Evolutionary conservation across 176 grass and related monocot genomes (phyloP), one percentile per base, ranked within the genome.

Genomic region (Carex scoparia): DNA sequence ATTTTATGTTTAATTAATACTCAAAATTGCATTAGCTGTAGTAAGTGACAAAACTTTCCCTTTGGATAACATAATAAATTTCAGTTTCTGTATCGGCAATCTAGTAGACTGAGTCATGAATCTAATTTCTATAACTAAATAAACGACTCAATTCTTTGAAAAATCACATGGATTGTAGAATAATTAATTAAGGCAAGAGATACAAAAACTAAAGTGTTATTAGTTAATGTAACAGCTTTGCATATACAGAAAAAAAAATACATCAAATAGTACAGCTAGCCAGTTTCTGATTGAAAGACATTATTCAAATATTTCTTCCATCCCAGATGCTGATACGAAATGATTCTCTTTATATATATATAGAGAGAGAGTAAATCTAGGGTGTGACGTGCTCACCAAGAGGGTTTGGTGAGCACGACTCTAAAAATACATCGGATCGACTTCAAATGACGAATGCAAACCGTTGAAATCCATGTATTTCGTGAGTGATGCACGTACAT

Each of bases 51-150:
- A 10, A 46, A 42, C 15, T 71, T 71, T 71, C 2, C 27, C 7
- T 15, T 71, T 71, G 69, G 69, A 69, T 71, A 71, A 71, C 38
- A 71, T 44, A 71, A 71, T 71, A 46, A 46, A 69, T 69, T 69
- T 35, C 18, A 40, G 32, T 70, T 70, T 70, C 38, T 71, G 18
- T 46, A 71, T 1, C 4, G 33, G 14, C 11, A 37, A 40, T 69
- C 69, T 42, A 15, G 68, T 7, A 42, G 13, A 71, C 37, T 71
- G 14, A 40, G 37, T 44, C 38, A 44, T 71, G 38, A 71, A 44
- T 71, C 69, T 71, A 6, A 40, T 71, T 71, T 7, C 69, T 71
- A 71, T 71, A 13, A 4, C 15, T 44, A n/a, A 71, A 2, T 8
- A n/a, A 44, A 8, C 1, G 2, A 42, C 14, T 18, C 30, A 31